Evolutionary conservation across 169 alveolate species (phyloP).

Genomic region (Eimeria falciformis): DNA sequence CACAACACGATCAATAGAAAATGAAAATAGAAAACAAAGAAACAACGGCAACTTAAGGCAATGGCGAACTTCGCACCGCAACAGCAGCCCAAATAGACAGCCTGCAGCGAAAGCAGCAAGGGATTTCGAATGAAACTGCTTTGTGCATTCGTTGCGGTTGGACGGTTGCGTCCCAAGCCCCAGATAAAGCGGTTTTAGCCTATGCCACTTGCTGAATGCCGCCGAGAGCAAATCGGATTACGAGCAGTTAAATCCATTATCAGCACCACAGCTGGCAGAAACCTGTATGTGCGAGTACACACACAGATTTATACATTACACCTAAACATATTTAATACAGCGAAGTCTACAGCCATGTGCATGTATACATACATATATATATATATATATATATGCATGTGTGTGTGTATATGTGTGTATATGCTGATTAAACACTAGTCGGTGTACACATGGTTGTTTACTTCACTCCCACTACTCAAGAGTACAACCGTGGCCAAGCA

Average conservation of each 20-base stretch:
- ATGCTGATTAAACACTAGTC: background rate
- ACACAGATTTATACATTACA: background rate
- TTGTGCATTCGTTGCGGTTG: background rate
- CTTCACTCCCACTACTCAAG: background rate
- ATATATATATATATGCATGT: constrained; percentile 6
- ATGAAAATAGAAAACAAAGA: background rate
- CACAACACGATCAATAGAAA: background rate
- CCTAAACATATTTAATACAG: background rate
- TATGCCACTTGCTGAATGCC: background rate
- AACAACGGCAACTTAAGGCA: background rate
- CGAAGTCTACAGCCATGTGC: background rate
- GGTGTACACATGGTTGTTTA: background rate
- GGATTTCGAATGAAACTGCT: background rate
- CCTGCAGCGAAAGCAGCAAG: constrained; percentile 39
- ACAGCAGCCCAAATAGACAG: background rate
- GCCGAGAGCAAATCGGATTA: background rate
- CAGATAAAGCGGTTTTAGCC: background rate
- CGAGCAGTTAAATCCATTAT: background rate
- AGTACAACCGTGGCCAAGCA: no score
- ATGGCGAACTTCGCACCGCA: background rate
- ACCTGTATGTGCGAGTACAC: background rate
- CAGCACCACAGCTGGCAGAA: no score
- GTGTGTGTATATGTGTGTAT: background rate
- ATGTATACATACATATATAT: background rate
- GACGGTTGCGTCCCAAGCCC: background rate